A percentile compares a stretch with the other conserved stretches of the same genome.
phyloP scores from a whole-genome alignment of 176 grass and related monocot genomes.

The Pharus latifolius region DNA sequence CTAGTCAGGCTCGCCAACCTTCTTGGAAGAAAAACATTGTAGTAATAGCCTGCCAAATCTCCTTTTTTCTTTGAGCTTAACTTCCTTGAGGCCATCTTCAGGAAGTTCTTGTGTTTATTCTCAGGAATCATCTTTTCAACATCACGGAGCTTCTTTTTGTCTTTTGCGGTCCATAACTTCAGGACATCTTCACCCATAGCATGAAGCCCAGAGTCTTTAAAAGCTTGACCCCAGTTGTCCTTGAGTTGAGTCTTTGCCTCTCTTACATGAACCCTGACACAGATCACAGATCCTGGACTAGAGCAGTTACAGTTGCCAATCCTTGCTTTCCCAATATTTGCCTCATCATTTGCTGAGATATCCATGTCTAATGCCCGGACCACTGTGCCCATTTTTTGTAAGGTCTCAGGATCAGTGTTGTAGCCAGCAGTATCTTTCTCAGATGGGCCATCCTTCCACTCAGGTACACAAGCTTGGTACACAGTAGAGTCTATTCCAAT shows the following conservation, averaged over 20 bases:
- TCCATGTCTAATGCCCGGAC: slow-evolving; percentile 11
- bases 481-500: not conserved
- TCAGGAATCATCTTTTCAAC: slow-evolving; percentile 22
- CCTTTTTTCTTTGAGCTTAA: not conserved
- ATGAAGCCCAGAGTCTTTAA: slow-evolving; percentile 28
- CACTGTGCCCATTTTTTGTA: slow-evolving; percentile 13
- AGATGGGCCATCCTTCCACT: slow-evolving; percentile 15
- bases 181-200: slow-evolving; percentile 32
- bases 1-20: slow-evolving; percentile 27
- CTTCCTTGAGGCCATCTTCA: slow-evolving; percentile 19
- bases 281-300: slow-evolving; percentile 33
- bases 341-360: not conserved
- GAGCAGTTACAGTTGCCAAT: slow-evolving; percentile 23
- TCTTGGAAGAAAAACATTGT: slow-evolving; percentile 45
- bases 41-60: slow-evolving; percentile 18
- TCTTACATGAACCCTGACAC: slow-evolving; percentile 13
- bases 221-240: slow-evolving; percentile 26
- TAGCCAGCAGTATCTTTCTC: slow-evolving; percentile 5
- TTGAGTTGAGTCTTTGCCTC: slow-evolving; percentile 16
- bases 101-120: slow-evolving; percentile 15
- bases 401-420: slow-evolving; percentile 10
- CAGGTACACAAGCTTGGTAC: slow-evolving; percentile 27
- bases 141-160: slow-evolving; percentile 17
- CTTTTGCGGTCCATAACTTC: slow-evolving; percentile 20
- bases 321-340: not conserved